Base-by-base conservation (phyloP, 2,329 filamentous ascomycete genomes). In the Chaetomium sp. region DNA sequence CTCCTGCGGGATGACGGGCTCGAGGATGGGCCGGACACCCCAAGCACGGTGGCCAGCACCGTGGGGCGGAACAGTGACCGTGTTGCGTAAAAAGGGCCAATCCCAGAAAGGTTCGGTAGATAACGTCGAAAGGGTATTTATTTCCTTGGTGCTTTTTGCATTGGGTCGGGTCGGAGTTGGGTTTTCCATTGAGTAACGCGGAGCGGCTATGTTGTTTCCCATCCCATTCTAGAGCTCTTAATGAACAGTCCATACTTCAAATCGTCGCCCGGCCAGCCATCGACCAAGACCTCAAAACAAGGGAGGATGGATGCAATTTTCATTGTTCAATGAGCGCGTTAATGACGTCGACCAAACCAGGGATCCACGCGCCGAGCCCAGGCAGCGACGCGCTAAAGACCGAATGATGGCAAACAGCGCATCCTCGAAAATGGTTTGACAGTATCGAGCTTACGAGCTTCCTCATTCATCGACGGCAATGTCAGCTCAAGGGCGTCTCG, bases 11-110 rank as follows among this genome's bases (percentile, higher is more conserved):
- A 65, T 41, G 66, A 71, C 44, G 62, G 62, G 36, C 49, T 62
- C 37, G 68, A 70, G 34, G 70, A 71, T 7, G 60, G 61, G 12
- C 70, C 74, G 7, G 75, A 76, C 52, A 80, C 74, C 54, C 77
- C 78, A 0, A 76, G 74, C 56, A 78, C 76, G 1, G 62, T 78
- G 36, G 76, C 78, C 0, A 76, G 74, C 56, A 78, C 76, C 1
- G 62, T 78, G 36, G 76, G 76, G 36, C 55, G 59, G 52, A 64
- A 58, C 46, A 58, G 50, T 37, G 54, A 58, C 10, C 55, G 58
- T 7, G 49, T 58, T 14, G 56, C 48, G 34, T 59, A 53, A 27
- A 27, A 27, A 27, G 19, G 19, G 19, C 19, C 19, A 27, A 27
- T 27, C 19, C 19, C 19, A 27, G 19, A 27, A 27, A 27, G 19